Evolutionary conservation across 192 early-diverging fungal species (phyloP).

Genomic region (Backusella australiensis): DNA sequence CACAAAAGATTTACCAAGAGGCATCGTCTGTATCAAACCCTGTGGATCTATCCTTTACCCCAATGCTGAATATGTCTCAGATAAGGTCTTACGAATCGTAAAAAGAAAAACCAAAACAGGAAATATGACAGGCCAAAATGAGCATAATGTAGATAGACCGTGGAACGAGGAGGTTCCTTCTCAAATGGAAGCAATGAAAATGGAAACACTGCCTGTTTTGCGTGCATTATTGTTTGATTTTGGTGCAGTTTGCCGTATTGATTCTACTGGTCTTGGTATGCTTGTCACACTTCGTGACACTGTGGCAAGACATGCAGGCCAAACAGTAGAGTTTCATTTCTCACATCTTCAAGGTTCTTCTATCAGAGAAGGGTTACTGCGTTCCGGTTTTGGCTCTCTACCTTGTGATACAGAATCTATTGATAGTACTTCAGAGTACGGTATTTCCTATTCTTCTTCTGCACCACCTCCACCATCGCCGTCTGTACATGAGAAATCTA

Average conservation of each 20-base stretch:
- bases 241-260: conserved; percentile 69
- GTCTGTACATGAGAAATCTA: conserved; percentile 6
- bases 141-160: background rate
- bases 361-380: conserved; percentile 10
- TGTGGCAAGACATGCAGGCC: conserved; percentile 24
- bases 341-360: conserved; percentile 2
- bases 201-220: conserved; percentile 43
- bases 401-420: background rate
- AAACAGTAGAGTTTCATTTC: conserved; percentile 32
- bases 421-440: background rate
- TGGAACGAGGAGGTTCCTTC: conserved; percentile 15
- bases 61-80: conserved; percentile 59
- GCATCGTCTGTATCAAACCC: conserved; percentile 67
- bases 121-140: background rate
- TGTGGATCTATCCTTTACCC: conserved; percentile 72
- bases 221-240: conserved; percentile 83
- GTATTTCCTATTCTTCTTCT: background rate
- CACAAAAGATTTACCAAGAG: conserved; percentile 40
- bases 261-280: conserved; percentile 77
- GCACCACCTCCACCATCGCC: background rate
- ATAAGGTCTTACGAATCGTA: conserved; percentile 42
- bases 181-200: background rate
- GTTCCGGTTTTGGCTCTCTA: conserved; percentile 21
- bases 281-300: conserved; percentile 54
- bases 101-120: conserved; percentile 25